A percentile compares a stretch with the other conserved stretches of the same genome.
phyloP scores from a whole-genome alignment of 257 asterid genomes.

The Cruciata laevipes region DNA sequence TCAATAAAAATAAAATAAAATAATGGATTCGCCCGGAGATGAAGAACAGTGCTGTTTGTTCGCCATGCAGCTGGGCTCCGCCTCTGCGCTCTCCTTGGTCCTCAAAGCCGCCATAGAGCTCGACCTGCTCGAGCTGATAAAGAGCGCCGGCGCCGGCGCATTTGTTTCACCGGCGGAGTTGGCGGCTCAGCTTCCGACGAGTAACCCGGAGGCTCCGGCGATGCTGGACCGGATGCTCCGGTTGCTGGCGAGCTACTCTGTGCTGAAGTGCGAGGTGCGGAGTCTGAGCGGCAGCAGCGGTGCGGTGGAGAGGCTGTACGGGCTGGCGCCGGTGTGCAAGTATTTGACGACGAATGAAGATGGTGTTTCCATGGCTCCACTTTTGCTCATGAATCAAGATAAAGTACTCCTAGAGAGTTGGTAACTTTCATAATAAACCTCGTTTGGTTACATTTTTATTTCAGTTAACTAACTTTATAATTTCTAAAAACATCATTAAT shows the following conservation, averaged over 20 bases:
- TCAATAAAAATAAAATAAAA: no score
- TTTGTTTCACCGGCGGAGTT: conserved; percentile 47
- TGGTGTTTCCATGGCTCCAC: conserved; percentile 67
- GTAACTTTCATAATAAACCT: conserved; percentile 18
- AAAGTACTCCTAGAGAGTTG: conserved; percentile 86
- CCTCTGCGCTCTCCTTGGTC: conserved; percentile 68
- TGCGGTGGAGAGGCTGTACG: conserved; percentile 42
- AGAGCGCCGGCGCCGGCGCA: conserved; percentile 51
- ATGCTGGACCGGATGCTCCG: conserved; percentile 74
- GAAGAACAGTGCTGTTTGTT: conserved; percentile 42
- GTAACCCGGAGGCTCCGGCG: conserved; percentile 41
- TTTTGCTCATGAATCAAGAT: conserved; percentile 77
- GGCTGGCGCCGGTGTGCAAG: conserved; percentile 56
- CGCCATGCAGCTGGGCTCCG: conserved; percentile 65
- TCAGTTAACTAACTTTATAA: no score
- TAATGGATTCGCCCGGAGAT: conserved; percentile 4
- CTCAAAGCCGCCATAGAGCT: conserved; percentile 65
- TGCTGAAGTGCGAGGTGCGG: conserved; percentile 38
- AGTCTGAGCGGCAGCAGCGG: conserved; percentile 11
- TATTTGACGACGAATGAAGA: conserved; percentile 55
- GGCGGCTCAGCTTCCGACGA: conserved; percentile 44
- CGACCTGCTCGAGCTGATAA: conserved; percentile 61
- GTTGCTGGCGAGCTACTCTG: conserved; percentile 47
- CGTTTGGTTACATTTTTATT: no score
- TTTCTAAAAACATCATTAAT: no score